Percentiles rank a stretch among this genome's conserved stretches.
Conservation (phyloP, 75 land plant genomes). For the Pinus tabuliformis region DNA sequence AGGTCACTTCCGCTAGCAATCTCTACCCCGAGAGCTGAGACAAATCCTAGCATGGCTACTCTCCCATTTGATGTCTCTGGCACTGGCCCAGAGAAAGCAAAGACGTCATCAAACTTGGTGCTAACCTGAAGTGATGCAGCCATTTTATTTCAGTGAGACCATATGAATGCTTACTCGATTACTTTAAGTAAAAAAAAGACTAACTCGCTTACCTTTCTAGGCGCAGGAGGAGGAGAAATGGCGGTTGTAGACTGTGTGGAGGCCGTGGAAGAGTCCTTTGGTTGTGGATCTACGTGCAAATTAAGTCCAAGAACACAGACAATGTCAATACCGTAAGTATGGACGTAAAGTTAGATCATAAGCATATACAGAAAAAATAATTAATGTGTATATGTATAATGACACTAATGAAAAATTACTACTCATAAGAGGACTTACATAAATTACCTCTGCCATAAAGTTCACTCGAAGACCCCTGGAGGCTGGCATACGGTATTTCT, state of each 20-base stretch:
- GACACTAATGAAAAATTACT: background rate
- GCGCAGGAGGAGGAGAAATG: background rate
- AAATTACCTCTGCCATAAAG: background rate
- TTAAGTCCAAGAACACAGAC: too few relatives aligned
- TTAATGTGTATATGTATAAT: too few relatives aligned
- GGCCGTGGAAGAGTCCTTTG: background rate
- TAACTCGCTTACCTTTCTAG: background rate
- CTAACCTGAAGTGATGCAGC: constrained; percentile 23
- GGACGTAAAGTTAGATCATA: too few relatives aligned
- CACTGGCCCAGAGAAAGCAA: constrained; percentile 73
- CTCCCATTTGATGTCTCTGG: constrained; percentile 86
- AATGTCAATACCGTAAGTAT: too few relatives aligned
- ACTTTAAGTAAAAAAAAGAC: too few relatives aligned
- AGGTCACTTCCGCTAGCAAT: constrained; percentile 48
- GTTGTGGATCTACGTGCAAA: background rate
- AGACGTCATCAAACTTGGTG: constrained; percentile 57
- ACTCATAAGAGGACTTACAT: background rate
- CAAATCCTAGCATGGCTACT: constrained; percentile 80
- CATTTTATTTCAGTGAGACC: too few relatives aligned
- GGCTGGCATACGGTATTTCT: too few relatives aligned
- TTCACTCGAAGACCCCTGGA: background rate
- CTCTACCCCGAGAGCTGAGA: constrained; percentile 62
- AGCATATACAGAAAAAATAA: too few relatives aligned
- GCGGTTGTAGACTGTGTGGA: too few relatives aligned
- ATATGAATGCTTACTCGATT: too few relatives aligned